A percentile compares a stretch with the other conserved stretches of the same genome.
phyloP scores from a whole-genome alignment of 176 grass and related monocot genomes.

The Carex pumila region DNA sequence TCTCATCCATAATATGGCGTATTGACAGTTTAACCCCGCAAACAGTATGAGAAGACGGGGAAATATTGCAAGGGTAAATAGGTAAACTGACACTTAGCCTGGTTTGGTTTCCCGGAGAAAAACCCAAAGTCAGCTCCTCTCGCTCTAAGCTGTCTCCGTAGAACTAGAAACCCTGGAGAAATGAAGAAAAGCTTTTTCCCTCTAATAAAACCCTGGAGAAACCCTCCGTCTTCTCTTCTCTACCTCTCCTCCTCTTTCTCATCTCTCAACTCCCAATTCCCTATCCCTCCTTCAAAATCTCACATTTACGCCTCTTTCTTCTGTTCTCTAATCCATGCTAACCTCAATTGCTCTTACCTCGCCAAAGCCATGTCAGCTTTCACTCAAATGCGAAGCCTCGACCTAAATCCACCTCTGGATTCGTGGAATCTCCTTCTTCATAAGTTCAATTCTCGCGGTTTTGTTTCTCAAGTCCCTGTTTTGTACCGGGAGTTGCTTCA shows the following conservation, averaged over 20 bases:
- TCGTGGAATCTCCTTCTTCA: conserved; percentile 37
- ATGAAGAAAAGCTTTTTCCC: not conserved
- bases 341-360: conserved; percentile 27
- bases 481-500: conserved; percentile 26
- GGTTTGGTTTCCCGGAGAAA: not conserved
- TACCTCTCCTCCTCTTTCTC: not conserved
- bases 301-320: conserved; percentile 32
- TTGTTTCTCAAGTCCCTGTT: conserved; percentile 31
- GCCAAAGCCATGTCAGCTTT: conserved; percentile 16
- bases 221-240: conserved; percentile 8
- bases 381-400: conserved; percentile 23
- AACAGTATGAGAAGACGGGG: not conserved
- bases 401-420: conserved; percentile 16
- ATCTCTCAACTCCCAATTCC: not conserved
- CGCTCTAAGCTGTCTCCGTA: not conserved
- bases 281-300: conserved; percentile 23
- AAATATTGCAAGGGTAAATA: not conserved
- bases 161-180: not conserved
- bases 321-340: conserved; percentile 24
- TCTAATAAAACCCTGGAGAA: not conserved
- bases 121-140: not conserved
- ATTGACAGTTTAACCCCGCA: not conserved
- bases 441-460: conserved; percentile 31
- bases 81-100: not conserved
- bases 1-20: too few species aligned